Conservation (phyloP, 2,329 filamentous ascomycete species). For the Fusarium sp. region DNA sequence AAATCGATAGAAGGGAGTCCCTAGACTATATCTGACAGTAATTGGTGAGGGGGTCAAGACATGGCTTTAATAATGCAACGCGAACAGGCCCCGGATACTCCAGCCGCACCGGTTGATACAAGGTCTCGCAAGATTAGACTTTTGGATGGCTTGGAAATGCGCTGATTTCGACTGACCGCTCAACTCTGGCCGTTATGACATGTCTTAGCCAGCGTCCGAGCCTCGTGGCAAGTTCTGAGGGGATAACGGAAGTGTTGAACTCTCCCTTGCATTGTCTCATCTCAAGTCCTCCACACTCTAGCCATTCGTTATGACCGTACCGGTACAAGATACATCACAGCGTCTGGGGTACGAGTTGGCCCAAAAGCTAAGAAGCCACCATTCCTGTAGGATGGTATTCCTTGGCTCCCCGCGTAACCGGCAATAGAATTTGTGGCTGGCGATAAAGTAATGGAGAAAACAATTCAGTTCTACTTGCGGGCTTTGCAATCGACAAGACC, state of each 20-base stretch:
- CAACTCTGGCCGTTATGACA: neutral
- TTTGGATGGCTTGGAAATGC: neutral
- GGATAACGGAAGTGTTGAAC: neutral
- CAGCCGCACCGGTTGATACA: neutral
- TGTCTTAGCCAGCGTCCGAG: neutral
- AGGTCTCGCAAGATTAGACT: neutral
- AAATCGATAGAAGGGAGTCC: neutral
- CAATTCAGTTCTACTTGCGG: neutral
- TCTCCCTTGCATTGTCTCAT: slow-evolving; percentile 4
- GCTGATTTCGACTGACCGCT: neutral
- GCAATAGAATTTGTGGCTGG: slow-evolving; percentile 8
- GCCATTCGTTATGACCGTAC: neutral
- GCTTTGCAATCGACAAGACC: neutral
- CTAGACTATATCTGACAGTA: neutral
- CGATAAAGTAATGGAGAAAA: neutral
- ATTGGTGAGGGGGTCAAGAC: neutral
- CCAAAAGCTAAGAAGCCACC: slow-evolving; percentile 12
- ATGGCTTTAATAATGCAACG: neutral
- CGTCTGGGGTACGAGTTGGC: neutral
- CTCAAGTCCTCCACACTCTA: neutral
- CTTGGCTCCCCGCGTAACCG: neutral
- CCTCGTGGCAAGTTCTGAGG: slow-evolving; percentile 15
- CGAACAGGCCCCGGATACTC: neutral
- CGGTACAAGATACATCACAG: neutral
- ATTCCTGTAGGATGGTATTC: slow-evolving; percentile 11